Evolutionary conservation across 73 alveolate species (phyloP), one percentile per base, ranked within the genome.

Genomic region (Paramecium pentaurelia): DNA sequence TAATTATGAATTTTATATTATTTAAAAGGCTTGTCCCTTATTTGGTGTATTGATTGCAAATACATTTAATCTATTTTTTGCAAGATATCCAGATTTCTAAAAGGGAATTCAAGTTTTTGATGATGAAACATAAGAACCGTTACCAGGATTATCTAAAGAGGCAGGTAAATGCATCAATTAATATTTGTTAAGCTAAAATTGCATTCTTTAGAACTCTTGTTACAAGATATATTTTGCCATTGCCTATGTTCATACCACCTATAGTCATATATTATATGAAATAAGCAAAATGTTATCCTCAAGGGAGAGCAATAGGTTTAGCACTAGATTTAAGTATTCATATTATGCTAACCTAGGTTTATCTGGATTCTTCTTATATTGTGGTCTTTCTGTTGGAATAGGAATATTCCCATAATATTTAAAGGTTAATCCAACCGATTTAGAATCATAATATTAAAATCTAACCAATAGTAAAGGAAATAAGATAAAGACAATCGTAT

Each of bases 11-110:
- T 60, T 45, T 60, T 8, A 64, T 64, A 28, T 9, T 54, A 18
- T 54, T 18, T 18, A n/a, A 22, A 54, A 64, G 84, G 84, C 91
- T 14, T 80, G 91, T 80, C 91, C 91, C 12, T 80, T 80, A 45
- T 49, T 80, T 10, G 91, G 91, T 16, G 91, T 80, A n/a, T 25
- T 60, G 91, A 80, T 80, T 80, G 91, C 91, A 16, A 80, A 80
- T 12, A 80, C 91, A 20, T 80, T 80, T 8, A 80, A 80, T 49
- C 34, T 80, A 47, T 80, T 45, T 18, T 80, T 80, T 27, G 91
- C 91, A 14, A 80, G 91, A 80, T 32, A 25, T 25, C 91, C 71
- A 6, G 91, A 80, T 36, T 80, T 80, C 27, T 45, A 80, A 42
- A 80, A 80, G 9, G 91, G 91, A 80, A 80, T 80, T 20, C 28